Evolutionary conservation across 805 yeast genomes (phyloP).

Genomic region (Candida tibetensis): DNA sequence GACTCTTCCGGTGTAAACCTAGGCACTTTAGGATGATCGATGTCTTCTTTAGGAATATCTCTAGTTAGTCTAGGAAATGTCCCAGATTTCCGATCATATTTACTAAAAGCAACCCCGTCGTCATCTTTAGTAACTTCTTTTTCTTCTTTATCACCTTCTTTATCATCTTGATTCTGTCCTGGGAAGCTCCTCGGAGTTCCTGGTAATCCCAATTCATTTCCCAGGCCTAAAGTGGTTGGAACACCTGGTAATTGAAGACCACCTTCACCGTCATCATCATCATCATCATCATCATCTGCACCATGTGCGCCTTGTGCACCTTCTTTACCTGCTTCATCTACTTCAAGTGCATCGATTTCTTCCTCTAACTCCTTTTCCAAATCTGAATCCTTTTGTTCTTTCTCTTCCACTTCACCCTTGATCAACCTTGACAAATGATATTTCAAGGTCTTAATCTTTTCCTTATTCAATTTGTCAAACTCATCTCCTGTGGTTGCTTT

Average conservation of each 20-base stretch:
- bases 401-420: conserved; percentile 33
- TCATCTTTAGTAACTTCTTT: no score
- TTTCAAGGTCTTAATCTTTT: conserved; percentile 35
- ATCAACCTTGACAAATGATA: conserved; percentile 36
- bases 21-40: background rate
- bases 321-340: background rate
- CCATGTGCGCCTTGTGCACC: background rate
- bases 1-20: no score
- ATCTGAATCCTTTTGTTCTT: conserved; percentile 24
- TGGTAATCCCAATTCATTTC: conserved; percentile 11
- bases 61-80: conserved; percentile 16
- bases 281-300: background rate
- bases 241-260: conserved; percentile 19
- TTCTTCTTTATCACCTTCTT: no score
- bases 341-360: conserved; percentile 15
- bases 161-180: no score
- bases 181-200: conserved; percentile 20
- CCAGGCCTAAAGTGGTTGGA: conserved; percentile 9
- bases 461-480: conserved; percentile 28
- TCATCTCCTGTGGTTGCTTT: conserved; percentile 21
- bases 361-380: conserved; percentile 23
- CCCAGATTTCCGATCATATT: conserved; percentile 20
- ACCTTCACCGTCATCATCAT: background rate
- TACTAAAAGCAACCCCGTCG: no score
- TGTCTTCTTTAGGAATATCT: conserved; percentile 4